Percentiles rank a stretch among this genome's conserved stretches.
phyloP scores from a whole-genome alignment of 768 basidiomycete genomes.

The Collybia nuda region DNA sequence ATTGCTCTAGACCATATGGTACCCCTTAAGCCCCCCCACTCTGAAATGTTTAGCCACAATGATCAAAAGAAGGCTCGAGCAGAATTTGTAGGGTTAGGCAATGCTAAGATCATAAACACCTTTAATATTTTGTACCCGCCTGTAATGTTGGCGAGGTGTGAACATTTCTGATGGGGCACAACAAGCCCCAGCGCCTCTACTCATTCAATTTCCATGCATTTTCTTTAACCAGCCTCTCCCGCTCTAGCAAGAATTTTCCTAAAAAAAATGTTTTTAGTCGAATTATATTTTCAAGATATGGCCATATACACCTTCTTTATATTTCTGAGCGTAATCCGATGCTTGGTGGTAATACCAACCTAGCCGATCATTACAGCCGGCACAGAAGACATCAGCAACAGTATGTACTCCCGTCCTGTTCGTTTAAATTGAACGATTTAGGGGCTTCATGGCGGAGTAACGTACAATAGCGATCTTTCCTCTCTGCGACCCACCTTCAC shows the following conservation, averaged over 20 bases:
- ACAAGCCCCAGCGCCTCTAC: slow-evolving; percentile 1
- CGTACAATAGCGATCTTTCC: slow-evolving; percentile 70
- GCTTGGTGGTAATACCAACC: slow-evolving; percentile 88
- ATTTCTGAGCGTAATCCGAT: slow-evolving; percentile 73
- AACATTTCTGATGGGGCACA: too few species aligned
- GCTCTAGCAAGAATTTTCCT: slow-evolving; percentile 84
- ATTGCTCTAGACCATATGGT: too few species aligned
- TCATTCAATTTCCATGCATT: slow-evolving; percentile 74
- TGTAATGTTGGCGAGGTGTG: too few species aligned
- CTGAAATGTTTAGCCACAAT: too few species aligned
- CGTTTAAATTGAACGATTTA: slow-evolving; percentile 1
- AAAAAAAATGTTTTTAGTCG: not conserved
- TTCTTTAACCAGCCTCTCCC: slow-evolving; percentile 79
- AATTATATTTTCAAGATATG: not conserved
- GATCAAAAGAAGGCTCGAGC: too few species aligned
- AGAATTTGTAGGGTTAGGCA: too few species aligned
- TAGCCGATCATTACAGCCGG: slow-evolving; percentile 75
- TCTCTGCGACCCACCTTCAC: slow-evolving; percentile 73
- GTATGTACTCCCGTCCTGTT: slow-evolving; percentile 77
- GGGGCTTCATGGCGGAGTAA: slow-evolving; percentile 1
- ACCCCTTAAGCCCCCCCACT: too few species aligned
- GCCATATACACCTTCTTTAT: slow-evolving; percentile 69
- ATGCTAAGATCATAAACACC: too few species aligned
- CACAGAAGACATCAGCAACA: slow-evolving; percentile 78
- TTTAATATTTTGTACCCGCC: too few species aligned